These are phyloP conservation scores for Coemansia sp. DNA, from an alignment of 192 early-diverging fungal species.

Conservation along the genomic window DNA sequence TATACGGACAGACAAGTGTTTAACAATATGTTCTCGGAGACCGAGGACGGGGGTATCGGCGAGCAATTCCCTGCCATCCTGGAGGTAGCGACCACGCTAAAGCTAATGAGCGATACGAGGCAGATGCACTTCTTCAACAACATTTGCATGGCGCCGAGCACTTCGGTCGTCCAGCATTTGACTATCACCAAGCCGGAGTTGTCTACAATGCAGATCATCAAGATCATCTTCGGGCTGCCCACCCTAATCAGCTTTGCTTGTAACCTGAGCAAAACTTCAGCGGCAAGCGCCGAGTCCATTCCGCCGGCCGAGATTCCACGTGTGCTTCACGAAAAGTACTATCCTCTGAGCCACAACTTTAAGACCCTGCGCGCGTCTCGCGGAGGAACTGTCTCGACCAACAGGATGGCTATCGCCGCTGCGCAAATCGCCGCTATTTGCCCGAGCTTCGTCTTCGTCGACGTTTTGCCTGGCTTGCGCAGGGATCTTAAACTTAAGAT, in stretches of 20 bases:
- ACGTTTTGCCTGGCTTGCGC: neutral
- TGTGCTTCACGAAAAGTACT: neutral
- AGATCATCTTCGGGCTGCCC: neutral
- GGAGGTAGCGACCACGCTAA: neutral
- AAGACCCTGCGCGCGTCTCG: neutral
- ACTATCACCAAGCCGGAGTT: neutral
- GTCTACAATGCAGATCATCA: neutral
- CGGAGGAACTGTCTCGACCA: no score
- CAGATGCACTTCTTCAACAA: neutral
- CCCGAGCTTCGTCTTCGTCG: neutral
- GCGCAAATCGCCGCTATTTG: neutral
- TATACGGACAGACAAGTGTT: neutral
- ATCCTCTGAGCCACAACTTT: neutral
- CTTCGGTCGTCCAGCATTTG: neutral
- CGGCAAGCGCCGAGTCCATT: neutral
- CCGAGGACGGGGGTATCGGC: neutral
- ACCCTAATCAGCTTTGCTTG: neutral
- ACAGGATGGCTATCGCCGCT: neutral
- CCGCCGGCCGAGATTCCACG: neutral
- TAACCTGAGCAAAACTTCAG: neutral
- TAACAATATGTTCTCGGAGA: neutral
- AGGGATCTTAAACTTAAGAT: neutral
- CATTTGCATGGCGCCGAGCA: neutral
- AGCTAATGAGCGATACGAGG: neutral
- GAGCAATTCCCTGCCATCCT: neutral